Percentiles rank a stretch among this genome's conserved stretches.
phyloP scores from a whole-genome alignment of 2,329 filamentous ascomycete genomes.

The Aotearoamyces nothofagi region DNA sequence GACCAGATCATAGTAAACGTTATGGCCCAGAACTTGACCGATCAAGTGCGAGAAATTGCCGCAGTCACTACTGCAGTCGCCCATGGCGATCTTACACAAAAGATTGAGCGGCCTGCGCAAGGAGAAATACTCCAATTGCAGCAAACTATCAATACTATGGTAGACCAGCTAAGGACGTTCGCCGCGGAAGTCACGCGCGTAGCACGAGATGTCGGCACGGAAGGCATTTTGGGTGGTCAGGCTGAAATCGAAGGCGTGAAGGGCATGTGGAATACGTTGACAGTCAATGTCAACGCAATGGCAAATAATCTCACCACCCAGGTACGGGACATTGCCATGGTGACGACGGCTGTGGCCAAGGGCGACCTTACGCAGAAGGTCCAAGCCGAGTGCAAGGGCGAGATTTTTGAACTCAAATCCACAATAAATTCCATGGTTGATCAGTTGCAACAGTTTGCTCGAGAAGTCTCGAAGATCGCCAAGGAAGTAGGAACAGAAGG shows the following conservation, averaged over 20 bases:
- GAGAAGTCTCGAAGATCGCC: conserved; percentile 92
- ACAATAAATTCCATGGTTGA: conserved; percentile 99
- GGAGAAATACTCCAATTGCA: conserved; percentile 74
- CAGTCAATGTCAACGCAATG: conserved; percentile 79
- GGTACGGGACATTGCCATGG: conserved; percentile 87
- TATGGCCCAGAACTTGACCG: conserved; percentile 70
- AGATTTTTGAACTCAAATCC: conserved; percentile 87
- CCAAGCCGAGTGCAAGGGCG: conserved; percentile 79
- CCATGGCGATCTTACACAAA: conserved; percentile 69
- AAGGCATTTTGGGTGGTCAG: conserved; percentile 70
- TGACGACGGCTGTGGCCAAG: conserved; percentile 56
- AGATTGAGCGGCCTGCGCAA: conserved; percentile 66
- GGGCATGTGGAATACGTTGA: conserved; percentile 81
- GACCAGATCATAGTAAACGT: conserved; percentile 45
- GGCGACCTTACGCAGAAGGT: conserved; percentile 96
- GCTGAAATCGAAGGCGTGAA: conserved; percentile 72
- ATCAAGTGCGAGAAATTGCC: conserved; percentile 75
- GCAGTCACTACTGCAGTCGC: conserved; percentile 74
- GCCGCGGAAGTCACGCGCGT: conserved; percentile 74
- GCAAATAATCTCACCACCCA: conserved; percentile 76
- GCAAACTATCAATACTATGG: conserved; percentile 82
- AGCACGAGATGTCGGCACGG: conserved; percentile 70
- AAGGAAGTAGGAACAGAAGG: conserved; percentile 95
- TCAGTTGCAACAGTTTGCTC: conserved; percentile 89
- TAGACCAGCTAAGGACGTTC: conserved; percentile 71